These are phyloP conservation scores for Crepidotus variabilis DNA, from an alignment of 768 basidiomycete genomes.

Conservation along the genomic window DNA sequence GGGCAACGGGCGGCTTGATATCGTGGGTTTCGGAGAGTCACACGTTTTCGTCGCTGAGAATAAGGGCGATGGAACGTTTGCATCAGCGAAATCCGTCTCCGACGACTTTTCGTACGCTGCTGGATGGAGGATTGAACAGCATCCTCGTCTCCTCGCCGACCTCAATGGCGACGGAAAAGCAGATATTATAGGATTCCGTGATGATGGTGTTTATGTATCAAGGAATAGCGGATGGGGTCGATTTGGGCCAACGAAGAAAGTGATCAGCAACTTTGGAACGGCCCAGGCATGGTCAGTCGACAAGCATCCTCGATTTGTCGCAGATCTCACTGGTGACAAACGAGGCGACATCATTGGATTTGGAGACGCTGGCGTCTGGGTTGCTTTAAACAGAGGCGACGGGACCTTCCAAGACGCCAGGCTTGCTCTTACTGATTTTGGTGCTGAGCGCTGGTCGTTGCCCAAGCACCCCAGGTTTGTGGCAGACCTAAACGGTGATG, in stretches of 20 bases:
- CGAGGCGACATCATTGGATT: slow-evolving; percentile 3
- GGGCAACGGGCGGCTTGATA: slow-evolving; percentile 1
- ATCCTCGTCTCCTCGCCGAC: not conserved
- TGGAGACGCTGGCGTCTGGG: not conserved
- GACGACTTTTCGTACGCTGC: not conserved
- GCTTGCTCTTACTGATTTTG: too few relatives aligned
- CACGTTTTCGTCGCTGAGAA: not conserved
- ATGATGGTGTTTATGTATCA: not conserved
- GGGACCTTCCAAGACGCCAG: not conserved
- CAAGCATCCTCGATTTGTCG: too few relatives aligned
- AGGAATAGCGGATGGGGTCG: not conserved
- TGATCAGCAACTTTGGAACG: too few relatives aligned
- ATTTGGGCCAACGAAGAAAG: too few relatives aligned
- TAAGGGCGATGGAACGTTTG: not conserved
- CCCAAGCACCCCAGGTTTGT: too few relatives aligned
- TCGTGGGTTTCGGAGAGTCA: slow-evolving; percentile 2
- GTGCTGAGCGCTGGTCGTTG: too few relatives aligned
- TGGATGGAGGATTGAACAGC: not conserved
- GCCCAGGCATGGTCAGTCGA: too few relatives aligned
- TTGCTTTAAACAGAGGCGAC: slow-evolving; percentile 3
- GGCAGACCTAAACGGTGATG: not conserved
- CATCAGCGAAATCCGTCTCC: not conserved
- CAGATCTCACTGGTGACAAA: not conserved
- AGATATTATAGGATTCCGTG: not conserved
- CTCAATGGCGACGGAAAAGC: too few relatives aligned